Conservation (phyloP, 108 stramenopile genomes). For the Cylindrotheca closterium region DNA sequence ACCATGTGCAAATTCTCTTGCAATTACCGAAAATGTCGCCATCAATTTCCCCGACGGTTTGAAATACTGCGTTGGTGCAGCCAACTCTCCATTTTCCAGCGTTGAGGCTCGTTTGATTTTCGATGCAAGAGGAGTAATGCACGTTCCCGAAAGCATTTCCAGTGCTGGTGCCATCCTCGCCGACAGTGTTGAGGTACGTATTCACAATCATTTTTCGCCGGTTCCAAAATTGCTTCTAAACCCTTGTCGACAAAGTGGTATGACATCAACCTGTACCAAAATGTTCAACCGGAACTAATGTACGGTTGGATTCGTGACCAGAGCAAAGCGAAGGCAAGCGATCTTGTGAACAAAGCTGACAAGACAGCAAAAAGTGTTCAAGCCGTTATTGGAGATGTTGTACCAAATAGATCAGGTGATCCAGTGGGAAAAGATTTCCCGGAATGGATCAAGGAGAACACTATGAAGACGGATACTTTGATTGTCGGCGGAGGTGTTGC, state of each 20-base stretch:
- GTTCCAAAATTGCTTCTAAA: too few relatives aligned
- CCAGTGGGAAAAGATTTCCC: slow-evolving; percentile 39
- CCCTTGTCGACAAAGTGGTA: slow-evolving; percentile 47
- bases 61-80: too few relatives aligned
- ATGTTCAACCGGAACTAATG: slow-evolving; percentile 32
- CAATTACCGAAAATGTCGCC: too few relatives aligned
- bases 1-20: too few relatives aligned
- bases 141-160: too few relatives aligned
- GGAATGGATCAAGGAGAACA: slow-evolving; percentile 44
- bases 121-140: too few relatives aligned
- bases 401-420: slow-evolving; percentile 17
- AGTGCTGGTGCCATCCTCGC: too few relatives aligned
- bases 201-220: too few relatives aligned
- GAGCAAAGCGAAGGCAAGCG: slow-evolving; percentile 17
- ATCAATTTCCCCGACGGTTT: too few relatives aligned
- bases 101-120: too few relatives aligned
- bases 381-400: slow-evolving; percentile 6
- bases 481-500: slow-evolving; percentile 38
- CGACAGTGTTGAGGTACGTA: too few relatives aligned
- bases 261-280: slow-evolving; percentile 36
- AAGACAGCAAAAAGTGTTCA: slow-evolving; percentile 15
- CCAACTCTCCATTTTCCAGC: too few relatives aligned
- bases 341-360: slow-evolving; percentile 19
- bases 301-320: slow-evolving; percentile 45
- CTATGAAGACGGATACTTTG: slow-evolving; percentile 24